Evolutionary conservation across 2,329 filamentous ascomycete species (phyloP), one percentile per base, ranked within the genome.

Genomic region (Cercospora zeina): DNA sequence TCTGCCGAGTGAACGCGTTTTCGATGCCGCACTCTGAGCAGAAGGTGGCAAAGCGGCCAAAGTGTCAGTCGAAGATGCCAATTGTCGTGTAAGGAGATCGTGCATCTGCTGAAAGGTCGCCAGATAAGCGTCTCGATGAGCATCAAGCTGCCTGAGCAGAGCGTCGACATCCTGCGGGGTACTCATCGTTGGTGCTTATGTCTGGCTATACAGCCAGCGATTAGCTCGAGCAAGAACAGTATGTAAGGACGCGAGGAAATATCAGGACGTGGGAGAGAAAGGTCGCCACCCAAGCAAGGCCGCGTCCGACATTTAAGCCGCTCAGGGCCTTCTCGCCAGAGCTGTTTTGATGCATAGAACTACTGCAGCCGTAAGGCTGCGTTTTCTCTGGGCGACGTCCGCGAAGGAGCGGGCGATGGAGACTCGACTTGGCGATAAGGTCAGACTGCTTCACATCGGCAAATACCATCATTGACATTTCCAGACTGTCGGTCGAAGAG

Each of bases 61-160:
- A 9, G 47, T 14, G 36, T 49, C 39, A n/a, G 42, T 14, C 33
- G 59, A 37, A 9, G 58, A 54, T 34, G 51, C 58, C 30, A 64
- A 34, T 24, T 65, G 55, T 31, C 61, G 60, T 8, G 63, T 63
- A 10, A 69, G 58, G 7, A 65, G 50, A 9, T 68, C 67, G 54
- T 68, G 66, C 8, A 65, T 61, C 39, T 65, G 58, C 33, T 58
- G 55, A 31, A 68, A 65, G 31, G 63, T 64, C 30, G 67, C 65
- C 6, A 67, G 34, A 31, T 68, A 69, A 5, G 68, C 68, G 42
- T 67, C 62, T 36, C 62, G 59, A 37, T 67, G 67, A 9, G 63
- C 63, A 24, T 69, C 67, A 5, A 69, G 62, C 50, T 63, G 58
- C 58, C 62, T 65, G 4, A 69, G 51, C 4, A 68, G 65, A 16